phyloP scores from a whole-genome alignment of 2,329 filamentous ascomycete species.

The Fusarium dimerum region DNA sequence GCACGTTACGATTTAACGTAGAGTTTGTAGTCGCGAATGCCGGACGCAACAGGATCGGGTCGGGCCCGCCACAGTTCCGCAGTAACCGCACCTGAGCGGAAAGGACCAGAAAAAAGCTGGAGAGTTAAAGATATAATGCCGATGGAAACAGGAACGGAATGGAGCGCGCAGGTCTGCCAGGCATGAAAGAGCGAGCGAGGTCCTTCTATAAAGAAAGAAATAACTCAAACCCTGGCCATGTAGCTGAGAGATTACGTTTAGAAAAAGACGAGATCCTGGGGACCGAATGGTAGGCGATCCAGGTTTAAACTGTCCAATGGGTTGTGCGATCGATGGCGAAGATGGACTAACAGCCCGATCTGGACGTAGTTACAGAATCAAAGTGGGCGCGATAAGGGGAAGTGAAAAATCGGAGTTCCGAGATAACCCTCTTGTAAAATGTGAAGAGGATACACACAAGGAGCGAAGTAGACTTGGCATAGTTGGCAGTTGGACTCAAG shows the following conservation, averaged over 20 bases:
- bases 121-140: no score
- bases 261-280: constrained; percentile 26
- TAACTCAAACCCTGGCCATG: constrained; percentile 13
- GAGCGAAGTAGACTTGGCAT: no score
- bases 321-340: constrained; percentile 25
- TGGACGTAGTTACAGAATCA: constrained; percentile 26
- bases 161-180: constrained; percentile 1
- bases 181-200: constrained; percentile 5
- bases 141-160: neutral
- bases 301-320: constrained; percentile 29
- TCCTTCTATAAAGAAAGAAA: constrained; percentile 14
- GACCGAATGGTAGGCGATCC: constrained; percentile 15
- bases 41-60: constrained; percentile 1
- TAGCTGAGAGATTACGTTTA: constrained; percentile 28
- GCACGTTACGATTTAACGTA: neutral
- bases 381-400: constrained; percentile 30
- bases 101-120: neutral
- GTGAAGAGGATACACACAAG: neutral
- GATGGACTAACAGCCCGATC: constrained; percentile 26
- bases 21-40: neutral
- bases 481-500: no score
- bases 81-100: neutral
- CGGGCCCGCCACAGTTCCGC: constrained; percentile 1
- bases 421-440: constrained; percentile 8
- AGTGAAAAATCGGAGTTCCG: constrained; percentile 18